Percentiles rank a stretch among this genome's conserved stretches.
Conservation (phyloP, 768 basidiomycete species). For the Saitozyma sp. region DNA sequence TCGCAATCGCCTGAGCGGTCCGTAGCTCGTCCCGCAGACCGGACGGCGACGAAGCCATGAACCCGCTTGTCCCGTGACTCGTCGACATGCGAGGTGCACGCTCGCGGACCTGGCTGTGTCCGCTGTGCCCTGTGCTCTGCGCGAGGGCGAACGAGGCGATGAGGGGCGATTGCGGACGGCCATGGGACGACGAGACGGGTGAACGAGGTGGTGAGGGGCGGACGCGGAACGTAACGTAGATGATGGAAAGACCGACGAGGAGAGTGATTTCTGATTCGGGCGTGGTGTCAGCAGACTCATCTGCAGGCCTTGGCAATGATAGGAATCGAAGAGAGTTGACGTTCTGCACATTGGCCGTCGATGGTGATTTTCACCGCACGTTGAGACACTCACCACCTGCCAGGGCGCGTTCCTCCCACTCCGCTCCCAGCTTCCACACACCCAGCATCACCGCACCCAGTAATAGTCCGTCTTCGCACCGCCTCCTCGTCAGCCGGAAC, state of each 20-base stretch:
- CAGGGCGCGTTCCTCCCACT: slow-evolving; percentile 38
- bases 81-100: slow-evolving; percentile 5
- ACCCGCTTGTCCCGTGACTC: slow-evolving; percentile 8
- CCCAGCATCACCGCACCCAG: slow-evolving; percentile 28
- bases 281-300: neutral
- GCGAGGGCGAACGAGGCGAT: slow-evolving; percentile 1
- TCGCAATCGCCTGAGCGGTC: neutral
- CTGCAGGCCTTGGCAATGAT: too few species aligned
- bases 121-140: neutral
- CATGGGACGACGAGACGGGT: slow-evolving; percentile 2
- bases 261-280: slow-evolving; percentile 29
- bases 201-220: slow-evolving; percentile 12
- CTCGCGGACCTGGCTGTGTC: slow-evolving; percentile 10
- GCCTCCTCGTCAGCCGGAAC: slow-evolving; percentile 27
- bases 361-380: neutral
- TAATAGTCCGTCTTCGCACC: slow-evolving; percentile 40
- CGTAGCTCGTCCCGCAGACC: slow-evolving; percentile 1
- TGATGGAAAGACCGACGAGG: slow-evolving; percentile 31
- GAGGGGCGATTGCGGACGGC: slow-evolving; percentile 19
- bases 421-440: slow-evolving; percentile 24
- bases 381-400: slow-evolving; percentile 32
- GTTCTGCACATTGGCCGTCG: too few species aligned
- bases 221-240: slow-evolving; percentile 22
- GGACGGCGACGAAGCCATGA: neutral
- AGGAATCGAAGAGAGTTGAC: too few species aligned